Conservation (phyloP, 306 rosid genomes). For the Alnus rubra region DNA sequence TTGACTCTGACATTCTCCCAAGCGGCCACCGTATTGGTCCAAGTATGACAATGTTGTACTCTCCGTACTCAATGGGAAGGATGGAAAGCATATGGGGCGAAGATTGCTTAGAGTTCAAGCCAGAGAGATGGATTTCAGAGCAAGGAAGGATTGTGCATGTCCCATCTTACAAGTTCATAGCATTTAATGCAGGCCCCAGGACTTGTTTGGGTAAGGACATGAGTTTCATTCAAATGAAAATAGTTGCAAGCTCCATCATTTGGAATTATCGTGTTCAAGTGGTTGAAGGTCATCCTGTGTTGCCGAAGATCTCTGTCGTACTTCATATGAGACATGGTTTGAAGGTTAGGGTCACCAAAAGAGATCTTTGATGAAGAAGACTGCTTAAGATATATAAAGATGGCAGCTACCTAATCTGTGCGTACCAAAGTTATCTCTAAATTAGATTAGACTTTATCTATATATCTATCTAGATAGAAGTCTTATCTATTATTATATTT, state of each 20-base stretch:
- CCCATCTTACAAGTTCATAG: slow-evolving; percentile 50
- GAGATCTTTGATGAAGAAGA: slow-evolving; percentile 1
- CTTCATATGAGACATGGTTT: slow-evolving; percentile 40
- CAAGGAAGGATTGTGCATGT: slow-evolving; percentile 29
- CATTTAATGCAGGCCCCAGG: slow-evolving; percentile 58
- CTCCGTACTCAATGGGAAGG: slow-evolving; percentile 56
- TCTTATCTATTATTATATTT: too few relatives aligned
- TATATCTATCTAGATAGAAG: too few relatives aligned
- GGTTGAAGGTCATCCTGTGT: slow-evolving; percentile 9
- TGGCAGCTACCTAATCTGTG: too few relatives aligned
- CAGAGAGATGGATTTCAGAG: slow-evolving; percentile 60
- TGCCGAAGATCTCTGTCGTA: slow-evolving; percentile 23
- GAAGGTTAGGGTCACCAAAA: slow-evolving; percentile 16
- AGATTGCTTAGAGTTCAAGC: slow-evolving; percentile 59
- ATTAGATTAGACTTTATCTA: too few relatives aligned
- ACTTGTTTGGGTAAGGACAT: slow-evolving; percentile 53
- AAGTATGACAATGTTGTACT: slow-evolving; percentile 18
- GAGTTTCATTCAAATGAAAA: slow-evolving; percentile 46
- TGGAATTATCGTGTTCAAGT: slow-evolving; percentile 27
- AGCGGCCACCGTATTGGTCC: slow-evolving; percentile 44
- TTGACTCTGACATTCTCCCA: slow-evolving; percentile 39
- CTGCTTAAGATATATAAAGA: too few relatives aligned
- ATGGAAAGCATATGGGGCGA: slow-evolving; percentile 49
- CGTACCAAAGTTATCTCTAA: too few relatives aligned
- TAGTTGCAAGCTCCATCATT: slow-evolving; percentile 33